These are phyloP conservation scores for Mycena leptocephala DNA, from an alignment of 768 basidiomycete genomes.

Conservation along the genomic window DNA sequence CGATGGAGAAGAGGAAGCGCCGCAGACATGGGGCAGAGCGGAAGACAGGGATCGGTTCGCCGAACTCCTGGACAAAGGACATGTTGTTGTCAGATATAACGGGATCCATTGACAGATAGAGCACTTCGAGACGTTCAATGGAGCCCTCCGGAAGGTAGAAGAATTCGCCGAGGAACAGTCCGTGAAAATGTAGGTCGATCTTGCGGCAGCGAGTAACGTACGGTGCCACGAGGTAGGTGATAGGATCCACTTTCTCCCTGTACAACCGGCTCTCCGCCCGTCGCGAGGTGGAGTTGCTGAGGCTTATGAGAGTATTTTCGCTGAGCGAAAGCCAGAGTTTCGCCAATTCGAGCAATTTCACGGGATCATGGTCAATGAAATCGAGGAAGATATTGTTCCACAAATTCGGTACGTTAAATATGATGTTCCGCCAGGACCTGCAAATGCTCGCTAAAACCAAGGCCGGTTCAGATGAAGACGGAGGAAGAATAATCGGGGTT, in stretches of 20 bases:
- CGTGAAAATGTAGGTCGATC: constrained; percentile 36
- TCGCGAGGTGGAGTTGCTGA: constrained; percentile 34
- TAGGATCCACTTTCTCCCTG: constrained; percentile 21
- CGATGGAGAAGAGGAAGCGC: constrained; percentile 37
- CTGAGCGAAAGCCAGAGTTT: constrained; percentile 35
- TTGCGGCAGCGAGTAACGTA: constrained; percentile 33
- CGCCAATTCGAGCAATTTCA: constrained; percentile 28
- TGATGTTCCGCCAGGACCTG: constrained; percentile 27
- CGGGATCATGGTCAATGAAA: constrained; percentile 25
- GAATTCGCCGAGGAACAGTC: constrained; percentile 36
- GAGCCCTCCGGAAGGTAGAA: constrained; percentile 30
- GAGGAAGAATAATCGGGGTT: constrained; percentile 35
- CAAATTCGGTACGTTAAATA: constrained; percentile 30
- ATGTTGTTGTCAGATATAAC: too few species aligned
- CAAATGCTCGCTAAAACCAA: constrained; percentile 32
- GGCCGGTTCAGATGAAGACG: constrained; percentile 16
- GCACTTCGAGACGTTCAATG: constrained; percentile 34
- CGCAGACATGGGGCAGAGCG: constrained; percentile 33
- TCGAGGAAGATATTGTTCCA: constrained; percentile 38
- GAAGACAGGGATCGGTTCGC: constrained; percentile 32
- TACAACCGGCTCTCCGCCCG: constrained; percentile 21
- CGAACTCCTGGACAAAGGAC: too few species aligned
- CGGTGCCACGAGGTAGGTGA: constrained; percentile 29
- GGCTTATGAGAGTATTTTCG: constrained; percentile 29
- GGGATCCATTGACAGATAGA: too few species aligned